Evolutionary conservation across 2,329 filamentous ascomycete species (phyloP).

Genomic region (Bimuria novae-zelandiae): DNA sequence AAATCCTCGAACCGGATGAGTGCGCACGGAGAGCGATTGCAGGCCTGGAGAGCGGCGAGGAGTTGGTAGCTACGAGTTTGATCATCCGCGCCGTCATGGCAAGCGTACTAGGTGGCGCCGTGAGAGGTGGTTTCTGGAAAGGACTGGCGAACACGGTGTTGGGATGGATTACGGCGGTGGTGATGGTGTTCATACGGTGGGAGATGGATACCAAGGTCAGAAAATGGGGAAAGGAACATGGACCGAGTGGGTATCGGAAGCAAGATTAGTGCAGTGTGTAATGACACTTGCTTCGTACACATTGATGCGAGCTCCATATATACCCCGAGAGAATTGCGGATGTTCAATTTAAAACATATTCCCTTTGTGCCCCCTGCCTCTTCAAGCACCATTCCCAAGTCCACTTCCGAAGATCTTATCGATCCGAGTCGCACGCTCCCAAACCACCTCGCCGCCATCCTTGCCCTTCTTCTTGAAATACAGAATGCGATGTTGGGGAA

Average conservation of each 20-base stretch:
- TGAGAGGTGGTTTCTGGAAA: slow-evolving; percentile 16
- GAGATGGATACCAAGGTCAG: slow-evolving; percentile 18
- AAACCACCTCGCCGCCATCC: slow-evolving; percentile 47
- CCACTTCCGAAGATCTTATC: slow-evolving; percentile 56
- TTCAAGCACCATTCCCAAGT: background rate
- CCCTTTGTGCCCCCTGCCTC: background rate
- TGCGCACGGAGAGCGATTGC: slow-evolving; percentile 26
- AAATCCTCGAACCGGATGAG: slow-evolving; percentile 30
- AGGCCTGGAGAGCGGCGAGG: slow-evolving; percentile 31
- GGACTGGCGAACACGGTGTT: slow-evolving; percentile 12
- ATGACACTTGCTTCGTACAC: no score
- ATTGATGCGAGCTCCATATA: no score
- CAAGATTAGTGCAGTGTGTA: no score
- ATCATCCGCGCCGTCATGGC: slow-evolving; percentile 19
- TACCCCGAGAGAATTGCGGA: no score
- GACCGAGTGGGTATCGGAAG: slow-evolving; percentile 12
- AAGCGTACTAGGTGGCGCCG: slow-evolving; percentile 12
- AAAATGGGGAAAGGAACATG: slow-evolving; percentile 16
- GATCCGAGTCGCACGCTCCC: slow-evolving; percentile 55
- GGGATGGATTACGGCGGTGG: slow-evolving; percentile 12
- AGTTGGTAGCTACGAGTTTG: slow-evolving; percentile 31
- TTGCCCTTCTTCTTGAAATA: slow-evolving; percentile 52
- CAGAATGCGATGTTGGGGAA: slow-evolving; percentile 59
- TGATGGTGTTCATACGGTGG: slow-evolving; percentile 17
- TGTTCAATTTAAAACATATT: no score